A percentile compares a stretch with the other conserved stretches of the same genome.
Conservation (phyloP, 306 rosid species). For the Dalbergia cultrata region DNA sequence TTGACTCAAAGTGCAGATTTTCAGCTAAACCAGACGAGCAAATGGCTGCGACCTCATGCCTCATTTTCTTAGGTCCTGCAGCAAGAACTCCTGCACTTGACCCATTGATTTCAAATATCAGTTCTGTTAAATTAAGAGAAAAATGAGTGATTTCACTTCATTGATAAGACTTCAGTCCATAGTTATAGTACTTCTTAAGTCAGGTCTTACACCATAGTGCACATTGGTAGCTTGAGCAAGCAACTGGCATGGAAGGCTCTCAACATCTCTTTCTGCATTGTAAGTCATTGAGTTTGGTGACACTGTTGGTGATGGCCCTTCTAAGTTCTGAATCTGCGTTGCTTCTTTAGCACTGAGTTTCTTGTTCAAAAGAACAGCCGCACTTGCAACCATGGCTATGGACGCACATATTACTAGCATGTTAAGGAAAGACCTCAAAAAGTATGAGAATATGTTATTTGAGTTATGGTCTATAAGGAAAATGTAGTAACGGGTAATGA, state of each 20-base stretch:
- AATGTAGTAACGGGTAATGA: slow-evolving; percentile 65
- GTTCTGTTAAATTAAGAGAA: slow-evolving; percentile 44
- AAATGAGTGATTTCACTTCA: slow-evolving; percentile 10
- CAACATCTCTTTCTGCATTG: slow-evolving; percentile 68
- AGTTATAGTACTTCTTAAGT: slow-evolving; percentile 55
- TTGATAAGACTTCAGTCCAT: not conserved
- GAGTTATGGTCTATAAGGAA: slow-evolving; percentile 76
- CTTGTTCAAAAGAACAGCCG: slow-evolving; percentile 63
- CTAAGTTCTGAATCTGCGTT: slow-evolving; percentile 62
- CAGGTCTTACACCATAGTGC: slow-evolving; percentile 82
- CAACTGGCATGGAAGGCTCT: slow-evolving; percentile 66
- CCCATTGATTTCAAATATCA: slow-evolving; percentile 59
- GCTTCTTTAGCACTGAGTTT: slow-evolving; percentile 45
- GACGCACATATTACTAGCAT: slow-evolving; percentile 64
- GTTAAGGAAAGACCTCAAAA: slow-evolving; percentile 52
- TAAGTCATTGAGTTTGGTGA: slow-evolving; percentile 54
- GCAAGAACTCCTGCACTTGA: slow-evolving; percentile 68
- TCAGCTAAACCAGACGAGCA: slow-evolving; percentile 66
- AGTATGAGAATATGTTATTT: slow-evolving; percentile 47
- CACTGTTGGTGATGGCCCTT: slow-evolving; percentile 52
- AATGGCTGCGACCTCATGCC: slow-evolving; percentile 80
- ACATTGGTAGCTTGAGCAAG: slow-evolving; percentile 56
- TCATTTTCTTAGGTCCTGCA: slow-evolving; percentile 76
- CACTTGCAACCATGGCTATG: slow-evolving; percentile 54
- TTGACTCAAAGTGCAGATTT: slow-evolving; percentile 76